These are phyloP conservation scores for Thalassiosira ordinaria DNA, from an alignment of 352 stramenopile genomes.

Conservation along the genomic window DNA sequence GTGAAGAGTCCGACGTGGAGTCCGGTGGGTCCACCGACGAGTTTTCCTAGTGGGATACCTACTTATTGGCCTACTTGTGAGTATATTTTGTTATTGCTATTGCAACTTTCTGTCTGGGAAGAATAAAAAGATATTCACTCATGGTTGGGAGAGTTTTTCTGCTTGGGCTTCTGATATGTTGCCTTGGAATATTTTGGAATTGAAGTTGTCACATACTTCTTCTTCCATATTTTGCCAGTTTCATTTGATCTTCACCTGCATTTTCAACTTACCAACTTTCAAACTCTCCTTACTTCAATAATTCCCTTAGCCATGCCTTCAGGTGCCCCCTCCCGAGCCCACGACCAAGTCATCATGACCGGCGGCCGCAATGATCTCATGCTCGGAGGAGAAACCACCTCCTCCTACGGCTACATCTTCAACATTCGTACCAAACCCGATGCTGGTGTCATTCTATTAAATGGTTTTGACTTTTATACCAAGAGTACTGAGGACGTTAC, in stretches of 20 bases:
- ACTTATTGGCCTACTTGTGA: constrained; percentile 11
- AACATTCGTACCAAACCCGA: constrained; percentile 33
- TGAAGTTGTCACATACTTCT: too few species aligned
- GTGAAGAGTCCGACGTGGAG: constrained; percentile 9
- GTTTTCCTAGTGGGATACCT: constrained; percentile 4
- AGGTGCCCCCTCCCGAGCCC: constrained; percentile 3
- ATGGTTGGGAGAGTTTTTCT: too few species aligned
- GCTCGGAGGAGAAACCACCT: constrained; percentile 34
- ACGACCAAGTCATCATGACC: constrained; percentile 28
- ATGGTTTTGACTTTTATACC: constrained; percentile 43
- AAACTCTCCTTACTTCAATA: neutral
- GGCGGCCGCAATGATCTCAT: constrained; percentile 23
- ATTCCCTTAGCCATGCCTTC: constrained; percentile 9
- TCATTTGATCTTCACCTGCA: too few species aligned
- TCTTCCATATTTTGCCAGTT: too few species aligned
- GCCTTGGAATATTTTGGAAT: too few species aligned
- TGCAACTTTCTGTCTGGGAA: neutral
- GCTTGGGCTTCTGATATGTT: too few species aligned
- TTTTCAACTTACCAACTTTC: neutral
- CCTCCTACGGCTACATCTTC: constrained; percentile 46
- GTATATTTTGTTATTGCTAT: neutral
- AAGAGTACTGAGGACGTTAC: constrained; percentile 20
- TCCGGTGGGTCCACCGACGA: constrained; percentile 18
- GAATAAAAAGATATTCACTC: neutral
- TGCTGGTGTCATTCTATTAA: constrained; percentile 13